Percentiles rank a stretch among this genome's conserved stretches.
Evolutionary conservation across 345 rosid genomes (phyloP).

Genomic region (Geranium brycei): DNA sequence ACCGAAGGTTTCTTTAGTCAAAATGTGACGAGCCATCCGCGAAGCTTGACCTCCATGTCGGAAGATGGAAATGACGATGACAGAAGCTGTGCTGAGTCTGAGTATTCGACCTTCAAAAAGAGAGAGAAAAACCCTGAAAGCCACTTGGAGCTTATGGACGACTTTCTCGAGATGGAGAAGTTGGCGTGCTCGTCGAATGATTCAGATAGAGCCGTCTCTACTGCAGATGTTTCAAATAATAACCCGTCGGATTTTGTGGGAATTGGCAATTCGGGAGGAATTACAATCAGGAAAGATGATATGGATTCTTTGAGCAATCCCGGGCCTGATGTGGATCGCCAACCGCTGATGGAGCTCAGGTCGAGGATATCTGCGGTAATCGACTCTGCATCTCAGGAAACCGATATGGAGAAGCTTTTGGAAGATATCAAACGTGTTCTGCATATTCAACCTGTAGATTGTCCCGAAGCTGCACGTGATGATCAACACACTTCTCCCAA

Average conservation of each 20-base stretch:
- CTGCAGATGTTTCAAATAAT: slow-evolving; percentile 24
- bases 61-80: slow-evolving; percentile 89
- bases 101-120: slow-evolving; percentile 38
- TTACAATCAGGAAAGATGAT: slow-evolving; percentile 13
- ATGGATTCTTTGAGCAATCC: background rate
- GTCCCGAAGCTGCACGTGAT: background rate
- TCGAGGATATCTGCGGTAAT: slow-evolving; percentile 25
- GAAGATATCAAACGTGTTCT: slow-evolving; percentile 28
- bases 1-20: slow-evolving; percentile 49
- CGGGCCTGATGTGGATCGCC: slow-evolving; percentile 8
- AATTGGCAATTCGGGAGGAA: slow-evolving; percentile 20
- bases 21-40: slow-evolving; percentile 57
- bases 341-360: slow-evolving; percentile 16
- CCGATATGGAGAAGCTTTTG: slow-evolving; percentile 17
- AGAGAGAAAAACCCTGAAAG: slow-evolving; percentile 43
- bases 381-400: slow-evolving; percentile 24
- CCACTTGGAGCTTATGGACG: slow-evolving; percentile 84
- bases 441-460: background rate
- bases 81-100: slow-evolving; percentile 71
- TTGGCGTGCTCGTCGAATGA: slow-evolving; percentile 51
- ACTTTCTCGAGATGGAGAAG: slow-evolving; percentile 97
- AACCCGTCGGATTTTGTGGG: slow-evolving; percentile 27
- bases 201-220: slow-evolving; percentile 24
- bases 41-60: slow-evolving; percentile 72
- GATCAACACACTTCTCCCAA: slow-evolving; percentile 8